Conservation (phyloP, 2,329 filamentous ascomycete species). For the Hymenoscyphus fructigenus region DNA sequence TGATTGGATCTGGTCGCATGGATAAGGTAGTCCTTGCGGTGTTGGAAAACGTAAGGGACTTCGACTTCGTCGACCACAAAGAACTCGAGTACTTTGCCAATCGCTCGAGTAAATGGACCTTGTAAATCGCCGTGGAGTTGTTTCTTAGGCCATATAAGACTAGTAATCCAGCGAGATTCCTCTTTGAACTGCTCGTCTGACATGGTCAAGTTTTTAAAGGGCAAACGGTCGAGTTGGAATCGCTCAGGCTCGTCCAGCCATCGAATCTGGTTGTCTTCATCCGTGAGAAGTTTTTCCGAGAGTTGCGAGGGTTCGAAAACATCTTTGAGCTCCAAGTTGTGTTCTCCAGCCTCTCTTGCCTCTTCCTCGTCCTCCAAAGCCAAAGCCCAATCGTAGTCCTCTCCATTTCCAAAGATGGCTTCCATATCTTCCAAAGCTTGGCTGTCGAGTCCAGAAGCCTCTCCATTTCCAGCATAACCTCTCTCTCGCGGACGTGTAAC, state of each 20-base stretch:
- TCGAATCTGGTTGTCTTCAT: slow-evolving; percentile 90
- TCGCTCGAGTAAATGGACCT: slow-evolving; percentile 80
- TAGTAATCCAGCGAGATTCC: slow-evolving; percentile 89
- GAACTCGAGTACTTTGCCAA: slow-evolving; percentile 91
- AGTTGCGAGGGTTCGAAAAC: slow-evolving; percentile 97
- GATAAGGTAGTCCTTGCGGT: slow-evolving; percentile 96
- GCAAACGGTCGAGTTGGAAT: slow-evolving; percentile 86
- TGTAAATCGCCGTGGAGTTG: slow-evolving; percentile 64
- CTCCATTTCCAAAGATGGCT: slow-evolving; percentile 91
- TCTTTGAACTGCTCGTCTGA: slow-evolving; percentile 84
- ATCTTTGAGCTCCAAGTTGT: slow-evolving; percentile 89
- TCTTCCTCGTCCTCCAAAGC: slow-evolving; percentile 86
- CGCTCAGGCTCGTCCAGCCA: slow-evolving; percentile 88
- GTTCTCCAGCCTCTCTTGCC: slow-evolving; percentile 73
- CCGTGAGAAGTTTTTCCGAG: slow-evolving; percentile 89
- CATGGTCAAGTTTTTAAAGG: slow-evolving; percentile 80
- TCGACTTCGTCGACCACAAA: slow-evolving; percentile 94
- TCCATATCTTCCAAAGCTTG: slow-evolving; percentile 95
- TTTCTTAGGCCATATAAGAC: slow-evolving; percentile 87
- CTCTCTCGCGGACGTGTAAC: slow-evolving; percentile 78
- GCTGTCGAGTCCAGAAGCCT: slow-evolving; percentile 84
- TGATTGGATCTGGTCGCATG: slow-evolving; percentile 71
- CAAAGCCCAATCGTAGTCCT: slow-evolving; percentile 93
- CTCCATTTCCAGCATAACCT: slow-evolving; percentile 67
- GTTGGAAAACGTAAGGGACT: slow-evolving; percentile 96